phyloP scores from a whole-genome alignment of 2,329 filamentous ascomycete species.

The Beauveria bassiana region DNA sequence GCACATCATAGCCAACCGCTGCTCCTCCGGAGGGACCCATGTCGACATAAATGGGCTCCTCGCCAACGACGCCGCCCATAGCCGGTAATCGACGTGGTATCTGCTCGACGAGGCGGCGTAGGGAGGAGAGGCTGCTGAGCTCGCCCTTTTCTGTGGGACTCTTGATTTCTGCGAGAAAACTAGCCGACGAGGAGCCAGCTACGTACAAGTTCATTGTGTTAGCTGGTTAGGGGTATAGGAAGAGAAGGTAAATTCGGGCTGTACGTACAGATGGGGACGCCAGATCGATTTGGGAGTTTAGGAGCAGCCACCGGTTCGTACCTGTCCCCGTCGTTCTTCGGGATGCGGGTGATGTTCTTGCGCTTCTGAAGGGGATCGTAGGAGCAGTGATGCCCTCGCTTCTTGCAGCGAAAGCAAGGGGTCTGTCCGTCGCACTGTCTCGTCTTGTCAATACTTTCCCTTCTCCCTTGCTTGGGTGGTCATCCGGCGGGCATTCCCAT shows the following conservation, averaged over 20 bases:
- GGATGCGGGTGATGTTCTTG: not conserved
- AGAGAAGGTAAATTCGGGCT: not conserved
- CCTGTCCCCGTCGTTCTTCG: not conserved
- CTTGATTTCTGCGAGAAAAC: constrained; percentile 44
- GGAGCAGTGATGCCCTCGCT: constrained; percentile 38
- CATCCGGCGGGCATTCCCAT: not conserved
- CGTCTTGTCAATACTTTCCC: not conserved
- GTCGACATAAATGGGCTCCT: too few relatives aligned
- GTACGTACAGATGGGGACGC: not conserved
- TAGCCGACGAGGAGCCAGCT: constrained; percentile 55
- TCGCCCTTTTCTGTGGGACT: constrained; percentile 21
- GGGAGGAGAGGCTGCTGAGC: not conserved
- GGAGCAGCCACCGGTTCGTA: not conserved
- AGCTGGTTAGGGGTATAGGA: not conserved
- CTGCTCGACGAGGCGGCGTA: not conserved
- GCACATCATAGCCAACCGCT: not conserved
- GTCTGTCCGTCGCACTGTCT: constrained; percentile 49
- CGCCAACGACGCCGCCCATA: not conserved
- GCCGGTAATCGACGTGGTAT: not conserved
- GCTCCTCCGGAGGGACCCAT: not conserved
- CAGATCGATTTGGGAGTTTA: not conserved
- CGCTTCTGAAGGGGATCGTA: constrained; percentile 24
- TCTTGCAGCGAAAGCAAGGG: constrained; percentile 51
- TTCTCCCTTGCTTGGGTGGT: not conserved
- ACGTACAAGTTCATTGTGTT: constrained; percentile 18